phyloP scores from a whole-genome alignment of 2,329 filamentous ascomycete species.

The Pseudogymnoascus sp. region DNA sequence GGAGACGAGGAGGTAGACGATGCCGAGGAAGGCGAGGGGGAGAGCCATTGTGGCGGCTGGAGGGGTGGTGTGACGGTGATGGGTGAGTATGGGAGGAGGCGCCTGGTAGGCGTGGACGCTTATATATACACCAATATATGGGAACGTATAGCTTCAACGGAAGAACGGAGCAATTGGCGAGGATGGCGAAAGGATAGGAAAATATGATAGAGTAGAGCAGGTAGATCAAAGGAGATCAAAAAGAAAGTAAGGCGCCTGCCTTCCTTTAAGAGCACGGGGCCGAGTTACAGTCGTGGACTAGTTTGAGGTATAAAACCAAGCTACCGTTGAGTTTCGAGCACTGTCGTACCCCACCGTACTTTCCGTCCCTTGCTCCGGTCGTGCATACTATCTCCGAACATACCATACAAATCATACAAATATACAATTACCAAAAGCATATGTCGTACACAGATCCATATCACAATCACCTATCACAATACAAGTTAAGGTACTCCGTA shows the following conservation, averaged over 20 bases:
- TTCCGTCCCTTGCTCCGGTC: not conserved
- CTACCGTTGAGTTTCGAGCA: not conserved
- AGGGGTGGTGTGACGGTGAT: not conserved
- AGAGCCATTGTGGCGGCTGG: conserved; percentile 9
- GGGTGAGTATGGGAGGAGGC: not conserved
- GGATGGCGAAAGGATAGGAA: not conserved
- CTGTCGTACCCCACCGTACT: not conserved
- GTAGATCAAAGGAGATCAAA: not conserved
- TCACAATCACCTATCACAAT: not conserved
- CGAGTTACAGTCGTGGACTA: not conserved
- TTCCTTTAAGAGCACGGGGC: not conserved
- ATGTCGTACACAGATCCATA: not conserved
- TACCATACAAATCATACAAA: not conserved
- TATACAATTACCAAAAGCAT: not conserved
- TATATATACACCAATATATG: conserved; percentile 2
- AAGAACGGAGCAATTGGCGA: not conserved
- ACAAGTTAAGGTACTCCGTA: not conserved
- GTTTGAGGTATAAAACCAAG: not conserved
- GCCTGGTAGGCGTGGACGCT: not conserved
- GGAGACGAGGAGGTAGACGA: conserved; percentile 10
- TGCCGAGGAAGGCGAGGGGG: conserved; percentile 1
- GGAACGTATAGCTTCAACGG: not conserved
- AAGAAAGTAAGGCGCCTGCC: not conserved
- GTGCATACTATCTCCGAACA: not conserved
- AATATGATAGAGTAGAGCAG: not conserved